Base-by-base conservation (phyloP, 495 filamentous ascomycete genomes). In the Hypoxylon fuscum region DNA sequence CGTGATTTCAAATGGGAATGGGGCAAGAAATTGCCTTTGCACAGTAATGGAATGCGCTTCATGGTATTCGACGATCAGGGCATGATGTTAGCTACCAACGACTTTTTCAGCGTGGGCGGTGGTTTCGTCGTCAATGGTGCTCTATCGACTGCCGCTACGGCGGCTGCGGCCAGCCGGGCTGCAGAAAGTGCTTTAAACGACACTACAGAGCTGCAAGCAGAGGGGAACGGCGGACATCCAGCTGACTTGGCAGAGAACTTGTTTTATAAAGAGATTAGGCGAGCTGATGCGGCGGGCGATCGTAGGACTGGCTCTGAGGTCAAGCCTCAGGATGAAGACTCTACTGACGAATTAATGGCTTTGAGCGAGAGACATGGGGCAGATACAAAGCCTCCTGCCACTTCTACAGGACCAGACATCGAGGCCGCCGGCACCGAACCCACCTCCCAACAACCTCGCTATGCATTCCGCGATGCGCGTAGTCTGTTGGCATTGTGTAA, bases 21-120 rank as follows among this genome's bases (percentile, higher is more conserved):
- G 72, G 63, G 66, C 8, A 70, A 68, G 35, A 74, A 74, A 18
- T 62, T 74, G 6, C 63, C 70, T 7, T 29, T 73, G n/a, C 72
- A 74, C 22, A 74, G 72, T 46, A 74, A 74, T 31, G 72, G 72
- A n/a, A 73, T 74, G 72, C 70, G 70, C 23, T 69, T 74, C 40
- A 74, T 64, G 38, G 72, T 72, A 8, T 74, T 74, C 41, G 72
- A 74, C 42, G 27, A 73, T 11, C 66, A 73, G 40, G 72, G 72
- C 29, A 71, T 58, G 44, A 62, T 73, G 62, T 45, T 74, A 40
- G 72, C 72, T 40, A 73, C 70, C n/a, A 74, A 74, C 48, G 72
- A 74, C 49, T 51, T 74, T 22, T 74, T 74, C 42, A 73, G 70
- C 43, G 72, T 74, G 6, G 72, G 72, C 2, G 72, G 72, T n/a